These are phyloP conservation scores for Chlamydomonas urium DNA, from an alignment of 139 green algal genomes.

Conservation along the genomic window DNA sequence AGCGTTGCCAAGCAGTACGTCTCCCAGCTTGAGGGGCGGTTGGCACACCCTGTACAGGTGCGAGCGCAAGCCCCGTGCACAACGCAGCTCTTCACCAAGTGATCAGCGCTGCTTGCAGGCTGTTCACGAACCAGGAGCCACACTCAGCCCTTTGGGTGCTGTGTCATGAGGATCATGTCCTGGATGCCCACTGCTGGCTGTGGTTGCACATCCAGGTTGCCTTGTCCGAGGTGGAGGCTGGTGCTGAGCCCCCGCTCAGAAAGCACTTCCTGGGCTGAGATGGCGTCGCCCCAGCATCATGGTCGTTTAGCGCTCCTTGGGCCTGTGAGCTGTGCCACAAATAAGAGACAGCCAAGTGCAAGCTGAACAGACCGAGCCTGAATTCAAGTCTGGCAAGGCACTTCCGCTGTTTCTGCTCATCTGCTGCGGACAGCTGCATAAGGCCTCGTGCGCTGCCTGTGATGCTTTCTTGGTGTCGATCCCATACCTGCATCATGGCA, in stretches of 20 bases:
- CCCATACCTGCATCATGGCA: not conserved
- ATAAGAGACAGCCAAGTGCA: not conserved
- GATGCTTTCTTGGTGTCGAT: conserved; percentile 11
- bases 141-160: too few relatives aligned
- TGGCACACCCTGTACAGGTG: too few relatives aligned
- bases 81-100: too few relatives aligned
- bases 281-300: not conserved
- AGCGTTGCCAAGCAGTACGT: too few relatives aligned
- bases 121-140: too few relatives aligned
- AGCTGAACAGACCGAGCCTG: not conserved
- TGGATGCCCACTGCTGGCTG: too few relatives aligned
- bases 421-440: not conserved
- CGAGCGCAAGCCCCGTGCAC: too few relatives aligned
- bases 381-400: not conserved
- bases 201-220: not conserved
- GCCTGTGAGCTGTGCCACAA: too few relatives aligned
- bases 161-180: too few relatives aligned
- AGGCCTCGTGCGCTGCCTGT: not conserved
- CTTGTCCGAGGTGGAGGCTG: conserved; percentile 11
- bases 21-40: too few relatives aligned
- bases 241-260: conserved; percentile 18
- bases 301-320: too few relatives aligned
- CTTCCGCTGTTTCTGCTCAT: not conserved
- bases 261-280: conserved; percentile 18
- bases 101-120: too few relatives aligned